Percentiles rank a stretch among this genome's conserved stretches.
Evolutionary conservation across 805 yeast genomes (phyloP).

Genomic region (Saccharomyces kudriavzevii): DNA sequence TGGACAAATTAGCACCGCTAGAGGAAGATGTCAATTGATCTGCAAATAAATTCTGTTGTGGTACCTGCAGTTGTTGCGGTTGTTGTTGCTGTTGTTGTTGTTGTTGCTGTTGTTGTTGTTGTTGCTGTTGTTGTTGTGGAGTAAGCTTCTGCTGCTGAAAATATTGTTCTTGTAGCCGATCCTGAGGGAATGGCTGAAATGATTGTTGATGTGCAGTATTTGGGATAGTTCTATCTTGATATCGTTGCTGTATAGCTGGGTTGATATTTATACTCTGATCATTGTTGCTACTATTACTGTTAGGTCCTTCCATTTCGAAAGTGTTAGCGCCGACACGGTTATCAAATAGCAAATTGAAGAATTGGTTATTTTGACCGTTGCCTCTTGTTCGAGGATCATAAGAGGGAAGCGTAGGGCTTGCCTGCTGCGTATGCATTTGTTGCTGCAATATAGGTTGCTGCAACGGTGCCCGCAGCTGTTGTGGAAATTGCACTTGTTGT

Average conservation of each 20-base stretch:
- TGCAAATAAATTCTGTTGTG: background rate
- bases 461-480: background rate
- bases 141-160: conserved; percentile 1
- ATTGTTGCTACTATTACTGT: background rate
- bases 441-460: background rate
- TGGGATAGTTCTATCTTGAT: background rate
- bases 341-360: conserved; percentile 17
- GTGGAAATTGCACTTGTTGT: background rate
- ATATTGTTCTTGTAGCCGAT: background rate
- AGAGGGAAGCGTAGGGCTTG: background rate
- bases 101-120: conserved; percentile 3
- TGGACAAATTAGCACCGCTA: background rate
- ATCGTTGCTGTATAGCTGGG: background rate
- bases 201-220: background rate
- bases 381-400: background rate
- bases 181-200: background rate
- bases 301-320: background rate
- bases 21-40: background rate
- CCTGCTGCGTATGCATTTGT: background rate
- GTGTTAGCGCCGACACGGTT: background rate
- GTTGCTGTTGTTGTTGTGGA: background rate
- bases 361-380: conserved; percentile 7
- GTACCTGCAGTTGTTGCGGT: conserved; percentile 2
- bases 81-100: background rate
- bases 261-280: background rate